Evolutionary conservation across 2,329 filamentous ascomycete species (phyloP).

Genomic region (Ceratocystis harringtonii): DNA sequence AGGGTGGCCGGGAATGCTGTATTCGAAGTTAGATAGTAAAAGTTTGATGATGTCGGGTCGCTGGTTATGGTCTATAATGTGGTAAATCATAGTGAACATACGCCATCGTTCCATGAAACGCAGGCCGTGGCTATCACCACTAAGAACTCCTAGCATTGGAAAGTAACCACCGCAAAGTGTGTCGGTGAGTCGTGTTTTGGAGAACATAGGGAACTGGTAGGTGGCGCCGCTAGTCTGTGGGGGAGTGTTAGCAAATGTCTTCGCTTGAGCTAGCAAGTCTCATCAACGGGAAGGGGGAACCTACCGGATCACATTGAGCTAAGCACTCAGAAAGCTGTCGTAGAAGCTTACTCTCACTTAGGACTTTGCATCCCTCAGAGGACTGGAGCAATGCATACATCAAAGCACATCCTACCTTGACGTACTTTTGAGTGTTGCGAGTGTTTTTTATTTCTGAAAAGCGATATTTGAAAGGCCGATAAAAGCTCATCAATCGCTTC

Average conservation of each 20-base stretch:
- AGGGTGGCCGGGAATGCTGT: constrained; percentile 73
- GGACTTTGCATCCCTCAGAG: constrained; percentile 65
- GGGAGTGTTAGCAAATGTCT: not conserved
- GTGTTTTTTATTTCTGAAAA: constrained; percentile 86
- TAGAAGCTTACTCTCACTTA: constrained; percentile 83
- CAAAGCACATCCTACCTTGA: constrained; percentile 75
- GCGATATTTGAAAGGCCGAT: constrained; percentile 89
- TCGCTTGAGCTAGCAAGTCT: not conserved
- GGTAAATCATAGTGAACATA: constrained; percentile 99
- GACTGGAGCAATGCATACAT: constrained; percentile 78
- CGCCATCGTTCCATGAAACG: constrained; percentile 90
- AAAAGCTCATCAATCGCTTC: constrained; percentile 86
- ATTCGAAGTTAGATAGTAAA: constrained; percentile 83
- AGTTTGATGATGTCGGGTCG: constrained; percentile 83
- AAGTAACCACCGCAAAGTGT: constrained; percentile 90
- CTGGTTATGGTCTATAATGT: constrained; percentile 83
- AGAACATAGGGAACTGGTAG: constrained; percentile 79
- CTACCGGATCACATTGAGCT: constrained; percentile 80
- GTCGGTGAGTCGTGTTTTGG: constrained; percentile 65
- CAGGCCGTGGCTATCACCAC: constrained; percentile 65
- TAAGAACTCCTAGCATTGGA: constrained; percentile 76
- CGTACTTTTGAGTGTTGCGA: constrained; percentile 84
- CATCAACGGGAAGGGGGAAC: constrained; percentile 18
- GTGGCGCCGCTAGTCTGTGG: constrained; percentile 52
- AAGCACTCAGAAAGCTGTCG: constrained; percentile 91